These are phyloP conservation scores for Penicillium polonicum DNA, from an alignment of 2,329 filamentous ascomycete species.

Conservation along the genomic window DNA sequence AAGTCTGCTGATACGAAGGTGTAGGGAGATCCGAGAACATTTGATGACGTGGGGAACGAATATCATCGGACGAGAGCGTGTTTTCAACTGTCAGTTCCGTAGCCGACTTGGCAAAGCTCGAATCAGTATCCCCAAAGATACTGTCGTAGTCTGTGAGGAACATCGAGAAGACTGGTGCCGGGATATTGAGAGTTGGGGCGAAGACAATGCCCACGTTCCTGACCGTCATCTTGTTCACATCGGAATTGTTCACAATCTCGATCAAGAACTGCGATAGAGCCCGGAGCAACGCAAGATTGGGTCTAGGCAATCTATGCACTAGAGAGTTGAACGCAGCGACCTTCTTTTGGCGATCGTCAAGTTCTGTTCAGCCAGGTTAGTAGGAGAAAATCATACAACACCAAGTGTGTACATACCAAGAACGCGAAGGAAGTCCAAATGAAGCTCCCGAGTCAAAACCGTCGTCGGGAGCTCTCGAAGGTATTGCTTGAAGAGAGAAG, in stretches of 20 bases:
- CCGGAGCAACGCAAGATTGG: slow-evolving; percentile 77
- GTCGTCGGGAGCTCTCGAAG: slow-evolving; percentile 87
- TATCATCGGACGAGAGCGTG: slow-evolving; percentile 54
- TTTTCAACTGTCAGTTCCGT: slow-evolving; percentile 45
- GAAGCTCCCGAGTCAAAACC: slow-evolving; percentile 85
- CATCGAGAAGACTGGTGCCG: slow-evolving; percentile 87
- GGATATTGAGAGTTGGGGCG: slow-evolving; percentile 94
- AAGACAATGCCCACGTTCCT: slow-evolving; percentile 98
- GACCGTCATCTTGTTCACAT: slow-evolving; percentile 96
- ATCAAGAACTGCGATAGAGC: slow-evolving; percentile 87
- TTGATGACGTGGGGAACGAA: slow-evolving; percentile 63
- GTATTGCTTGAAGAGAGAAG: slow-evolving; percentile 90
- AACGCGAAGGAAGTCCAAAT: slow-evolving; percentile 81
- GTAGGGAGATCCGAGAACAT: slow-evolving; percentile 67
- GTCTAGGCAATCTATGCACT: slow-evolving; percentile 73
- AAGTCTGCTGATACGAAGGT: slow-evolving; percentile 60
- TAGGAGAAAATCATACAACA: slow-evolving; percentile 2
- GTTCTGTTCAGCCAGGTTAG: slow-evolving; percentile 51
- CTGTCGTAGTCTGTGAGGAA: slow-evolving; percentile 86
- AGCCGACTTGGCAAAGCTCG: slow-evolving; percentile 38
- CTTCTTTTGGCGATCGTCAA: slow-evolving; percentile 73
- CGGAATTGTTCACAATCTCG: slow-evolving; percentile 84
- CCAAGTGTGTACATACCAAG: slow-evolving; percentile 52
- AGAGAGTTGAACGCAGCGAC: slow-evolving; percentile 72
- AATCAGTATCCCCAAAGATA: slow-evolving; percentile 70